Evolutionary conservation across 805 yeast species (phyloP), one percentile per base, ranked within the genome.

Genomic region (Saccharomycopsis sp.): DNA sequence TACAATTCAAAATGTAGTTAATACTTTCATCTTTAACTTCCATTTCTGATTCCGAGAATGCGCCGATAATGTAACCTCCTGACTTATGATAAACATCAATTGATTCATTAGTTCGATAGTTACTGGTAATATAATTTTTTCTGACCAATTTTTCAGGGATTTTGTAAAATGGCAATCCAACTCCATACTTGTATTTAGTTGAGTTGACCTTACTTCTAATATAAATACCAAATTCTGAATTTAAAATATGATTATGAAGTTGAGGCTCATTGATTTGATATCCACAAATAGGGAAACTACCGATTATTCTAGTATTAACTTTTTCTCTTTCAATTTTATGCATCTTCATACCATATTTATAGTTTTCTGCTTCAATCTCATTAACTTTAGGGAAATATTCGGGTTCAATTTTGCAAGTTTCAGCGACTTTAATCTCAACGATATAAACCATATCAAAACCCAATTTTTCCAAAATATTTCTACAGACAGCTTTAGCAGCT

Each of bases 121-220:
- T 29, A 41, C 53, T 13, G 14, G 50, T 42, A 34, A 56, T 53
- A 43, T 54, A 56, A 29, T 53, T 60, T 50, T 57, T 66, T 51
- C 77, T 62, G 8, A 72, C 70, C 34, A 77, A 53, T 52, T 64
- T 71, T 2, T 76, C 62, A 16, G 63, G 60, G 28, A 62, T 60
- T 44, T 71, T 63, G 54, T 59, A 68, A 51, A 78, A 72, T 1
- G 82, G 79, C 70, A 77, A 68, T 17, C 75, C 62, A 2, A 74
- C 49, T 0, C 84, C 85, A 24, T 70, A 61, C 40, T 63, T 71
- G 48, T 65, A 73, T 38, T 56, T 57, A 4, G 69, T 57, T 17
- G 41, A 51, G 1, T 41, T 46, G 14, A 59, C 62, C 1, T 58
- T 51, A 38, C 65, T 60, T 27, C 58, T 61, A 54, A 72, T 72